phyloP scores from a whole-genome alignment of 2,329 filamentous ascomycete species.

The Acarospora socialis region DNA sequence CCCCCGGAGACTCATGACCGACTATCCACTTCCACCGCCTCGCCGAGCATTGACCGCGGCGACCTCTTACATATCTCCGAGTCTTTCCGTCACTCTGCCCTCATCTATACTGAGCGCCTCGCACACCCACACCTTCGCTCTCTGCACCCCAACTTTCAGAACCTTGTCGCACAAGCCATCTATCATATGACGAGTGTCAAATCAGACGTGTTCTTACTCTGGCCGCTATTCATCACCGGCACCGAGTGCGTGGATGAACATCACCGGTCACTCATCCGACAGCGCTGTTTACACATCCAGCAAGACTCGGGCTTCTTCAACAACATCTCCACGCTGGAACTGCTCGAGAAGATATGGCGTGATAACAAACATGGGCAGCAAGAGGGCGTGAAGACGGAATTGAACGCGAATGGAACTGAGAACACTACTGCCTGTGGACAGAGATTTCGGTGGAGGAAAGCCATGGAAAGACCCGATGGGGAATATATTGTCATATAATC shows the following conservation, averaged over 20 bases:
- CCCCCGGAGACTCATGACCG: conserved; percentile 22
- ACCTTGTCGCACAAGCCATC: conserved; percentile 66
- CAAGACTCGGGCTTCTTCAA: conserved; percentile 85
- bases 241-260: conserved; percentile 74
- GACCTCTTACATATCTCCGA: conserved; percentile 76
- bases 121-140: conserved; percentile 62
- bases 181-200: conserved; percentile 71
- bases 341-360: conserved; percentile 70
- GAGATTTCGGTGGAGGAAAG: conserved; percentile 13
- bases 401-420: not conserved
- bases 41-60: conserved; percentile 38
- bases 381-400: not conserved
- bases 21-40: conserved; percentile 15
- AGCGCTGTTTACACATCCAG: conserved; percentile 74
- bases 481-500: conserved; percentile 15
- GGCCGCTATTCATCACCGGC: conserved; percentile 83
- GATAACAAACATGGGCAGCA: conserved; percentile 5
- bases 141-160: conserved; percentile 63
- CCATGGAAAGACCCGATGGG: conserved; percentile 13
- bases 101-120: conserved; percentile 80
- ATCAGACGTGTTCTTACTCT: conserved; percentile 77
- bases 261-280: conserved; percentile 64
- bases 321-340: conserved; percentile 71
- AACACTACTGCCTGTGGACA: conserved; percentile 3
- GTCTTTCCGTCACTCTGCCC: conserved; percentile 75